phyloP scores from a whole-genome alignment of 75 land plant species.

The Pinus taeda region DNA sequence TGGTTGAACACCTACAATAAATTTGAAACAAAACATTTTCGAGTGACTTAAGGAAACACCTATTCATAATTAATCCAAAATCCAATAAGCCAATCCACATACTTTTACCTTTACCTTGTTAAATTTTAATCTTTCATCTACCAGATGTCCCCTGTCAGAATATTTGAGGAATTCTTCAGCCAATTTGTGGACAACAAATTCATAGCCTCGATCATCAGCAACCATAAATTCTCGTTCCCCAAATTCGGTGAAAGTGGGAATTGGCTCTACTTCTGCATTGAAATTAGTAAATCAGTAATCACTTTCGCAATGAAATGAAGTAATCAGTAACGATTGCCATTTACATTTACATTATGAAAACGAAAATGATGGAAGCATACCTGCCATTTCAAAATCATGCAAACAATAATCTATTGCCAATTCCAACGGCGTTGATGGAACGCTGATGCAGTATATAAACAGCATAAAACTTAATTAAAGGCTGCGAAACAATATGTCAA shows the following conservation, averaged over 20 bases:
- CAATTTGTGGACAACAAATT: constrained; percentile 44
- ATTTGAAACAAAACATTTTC: too few relatives aligned
- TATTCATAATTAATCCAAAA: too few relatives aligned
- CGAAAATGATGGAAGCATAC: constrained; percentile 11
- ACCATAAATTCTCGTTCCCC: constrained; percentile 61
- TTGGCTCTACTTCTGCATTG: constrained; percentile 61
- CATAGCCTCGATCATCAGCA: constrained; percentile 74
- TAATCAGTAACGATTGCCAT: too few relatives aligned
- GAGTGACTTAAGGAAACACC: too few relatives aligned
- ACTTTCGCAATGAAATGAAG: too few relatives aligned
- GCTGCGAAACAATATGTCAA: too few relatives aligned
- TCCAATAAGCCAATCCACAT: too few relatives aligned
- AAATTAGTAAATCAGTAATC: too few relatives aligned
- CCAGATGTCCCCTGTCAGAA: constrained; percentile 36
- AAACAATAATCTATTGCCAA: constrained; percentile 70
- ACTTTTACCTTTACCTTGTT: constrained; percentile 44
- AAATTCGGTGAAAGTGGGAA: constrained; percentile 57
- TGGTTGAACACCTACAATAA: too few relatives aligned
- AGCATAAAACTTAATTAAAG: too few relatives aligned
- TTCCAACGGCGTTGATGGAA: constrained; percentile 62
- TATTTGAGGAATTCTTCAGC: constrained; percentile 46
- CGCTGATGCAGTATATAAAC: constrained; percentile 6
- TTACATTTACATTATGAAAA: too few relatives aligned
- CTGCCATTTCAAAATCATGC: constrained; percentile 88
- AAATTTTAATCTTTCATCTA: constrained; percentile 54